Evolutionary conservation across 1,284 basidiomycete species (phyloP), one percentile per base, ranked within the genome.

Genomic region (Termitomyces sp.): DNA sequence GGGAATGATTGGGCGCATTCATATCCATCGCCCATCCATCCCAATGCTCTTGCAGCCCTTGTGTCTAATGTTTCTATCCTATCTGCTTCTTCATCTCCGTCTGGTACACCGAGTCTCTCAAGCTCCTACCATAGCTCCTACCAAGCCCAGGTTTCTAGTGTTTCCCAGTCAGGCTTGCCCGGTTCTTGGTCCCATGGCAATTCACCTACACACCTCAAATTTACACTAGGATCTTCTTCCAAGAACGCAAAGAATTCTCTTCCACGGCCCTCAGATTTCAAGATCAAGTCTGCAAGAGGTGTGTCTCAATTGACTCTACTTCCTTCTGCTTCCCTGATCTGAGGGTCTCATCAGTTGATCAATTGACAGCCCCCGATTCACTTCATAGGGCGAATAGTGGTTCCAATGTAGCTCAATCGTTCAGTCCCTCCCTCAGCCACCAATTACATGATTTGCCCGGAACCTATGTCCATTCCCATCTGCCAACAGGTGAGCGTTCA

Each of bases 401-500:
- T 21, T 30, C 55, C 2, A 56, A 52, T 21, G 36, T 54, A 31
- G 50, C 50, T 24, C 36, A 55, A 17, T 46, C 52, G 34, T 55
- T 60, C 21, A 53, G 53, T 33, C 41, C 51, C 10, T 50, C 58
- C 26, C 38, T 50, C n/a, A 38, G 31, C 21, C 39, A 54, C 21
- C 41, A 53, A 21, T 52, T 56, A 48, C 41, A 56, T 26, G 52
- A 61, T 31, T 56, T 61, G 40, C 54, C 61, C 28, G 52, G 64
- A 50, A 62, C 61, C 19, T 63, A 62, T 53, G 67, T 62, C 54
- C 61, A 70, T 17, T 56, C 60, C 47, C 68, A 68, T 62, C 62
- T 64, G 53, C 64, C 68, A 58, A 62, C 73, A 62, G 66, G 72
- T 65, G 82, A 85, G 63, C 83, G 80, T 62, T 74, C 79, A 49